These are phyloP conservation scores for Chalaropsis ovoidea DNA, from an alignment of 2,329 filamentous ascomycete genomes.

Conservation along the genomic window DNA sequence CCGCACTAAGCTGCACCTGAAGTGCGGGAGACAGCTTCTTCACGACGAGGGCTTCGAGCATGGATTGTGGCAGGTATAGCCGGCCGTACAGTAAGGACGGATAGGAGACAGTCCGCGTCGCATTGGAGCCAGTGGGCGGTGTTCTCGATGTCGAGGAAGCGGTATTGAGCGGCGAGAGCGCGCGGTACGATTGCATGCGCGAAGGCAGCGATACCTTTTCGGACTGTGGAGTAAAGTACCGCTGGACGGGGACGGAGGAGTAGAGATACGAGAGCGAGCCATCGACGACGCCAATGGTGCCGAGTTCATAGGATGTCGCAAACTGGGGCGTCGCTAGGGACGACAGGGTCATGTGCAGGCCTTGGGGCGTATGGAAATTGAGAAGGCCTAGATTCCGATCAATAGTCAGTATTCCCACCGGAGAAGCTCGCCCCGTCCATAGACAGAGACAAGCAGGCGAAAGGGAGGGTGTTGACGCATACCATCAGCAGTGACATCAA, in stretches of 20 bases:
- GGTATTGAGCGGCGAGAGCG: conserved; percentile 43
- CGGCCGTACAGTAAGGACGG: conserved; percentile 64
- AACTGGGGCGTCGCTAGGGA: conserved; percentile 89
- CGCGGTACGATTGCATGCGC: conserved; percentile 72
- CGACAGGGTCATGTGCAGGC: conserved; percentile 76
- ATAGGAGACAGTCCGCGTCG: conserved; percentile 29
- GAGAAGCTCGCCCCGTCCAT: not conserved
- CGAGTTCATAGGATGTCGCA: conserved; percentile 84
- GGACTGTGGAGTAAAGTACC: conserved; percentile 57
- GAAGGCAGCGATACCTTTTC: conserved; percentile 64
- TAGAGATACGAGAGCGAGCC: conserved; percentile 96
- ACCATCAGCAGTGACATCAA: conserved; percentile 78
- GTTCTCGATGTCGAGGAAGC: conserved; percentile 26
- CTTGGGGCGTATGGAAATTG: conserved; percentile 76
- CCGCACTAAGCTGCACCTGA: conserved; percentile 69
- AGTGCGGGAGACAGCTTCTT: conserved; percentile 65
- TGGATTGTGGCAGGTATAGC: conserved; percentile 72
- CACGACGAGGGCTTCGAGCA: conserved; percentile 76
- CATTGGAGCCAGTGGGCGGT: conserved; percentile 25
- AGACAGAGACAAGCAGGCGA: not conserved
- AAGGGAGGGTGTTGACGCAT: conserved; percentile 29
- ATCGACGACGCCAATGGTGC: conserved; percentile 82
- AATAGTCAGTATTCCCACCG: conserved; percentile 6
- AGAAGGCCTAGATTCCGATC: conserved; percentile 54
- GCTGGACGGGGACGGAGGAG: conserved; percentile 67